These are phyloP conservation scores for Citrus reticulata DNA, from an alignment of 345 rosid genomes.

Conservation along the genomic window DNA sequence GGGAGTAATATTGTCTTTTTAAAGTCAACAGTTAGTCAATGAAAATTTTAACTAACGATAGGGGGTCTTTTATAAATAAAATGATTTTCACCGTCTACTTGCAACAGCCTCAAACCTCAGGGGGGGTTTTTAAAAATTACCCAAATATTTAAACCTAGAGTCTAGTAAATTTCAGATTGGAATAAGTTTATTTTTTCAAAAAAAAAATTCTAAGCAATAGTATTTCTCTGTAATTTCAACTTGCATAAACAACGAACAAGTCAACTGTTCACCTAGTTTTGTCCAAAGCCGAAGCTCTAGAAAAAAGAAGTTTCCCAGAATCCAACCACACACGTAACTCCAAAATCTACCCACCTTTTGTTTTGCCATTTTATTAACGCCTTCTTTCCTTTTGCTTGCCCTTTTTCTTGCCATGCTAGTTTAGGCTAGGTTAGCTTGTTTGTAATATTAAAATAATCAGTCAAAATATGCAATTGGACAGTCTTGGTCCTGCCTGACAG, in stretches of 20 bases:
- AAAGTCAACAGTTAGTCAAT: no score
- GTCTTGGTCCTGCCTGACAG: conserved; percentile 22
- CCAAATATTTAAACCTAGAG: no score
- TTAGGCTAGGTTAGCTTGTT: neutral
- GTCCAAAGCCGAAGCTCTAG: neutral
- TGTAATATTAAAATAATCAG: conserved; percentile 1
- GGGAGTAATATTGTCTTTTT: no score
- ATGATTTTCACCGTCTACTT: no score
- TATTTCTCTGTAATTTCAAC: neutral
- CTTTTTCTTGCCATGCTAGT: neutral
- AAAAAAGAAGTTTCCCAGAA: conserved; percentile 20
- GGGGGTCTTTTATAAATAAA: no score
- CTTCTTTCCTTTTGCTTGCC: neutral
- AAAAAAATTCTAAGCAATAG: no score
- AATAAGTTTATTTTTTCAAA: no score
- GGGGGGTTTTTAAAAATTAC: no score
- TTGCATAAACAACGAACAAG: conserved; percentile 10
- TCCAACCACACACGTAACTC: conserved; percentile 11
- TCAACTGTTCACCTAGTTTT: conserved; percentile 17
- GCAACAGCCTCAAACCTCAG: no score
- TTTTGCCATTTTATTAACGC: no score
- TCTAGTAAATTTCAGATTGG: no score
- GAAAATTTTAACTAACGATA: no score
- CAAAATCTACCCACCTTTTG: conserved; percentile 9
- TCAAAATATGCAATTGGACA: conserved; percentile 27